A percentile compares a stretch with the other conserved stretches of the same genome.
phyloP scores from a whole-genome alignment of 306 rosid species.

The Dryas drummondii region DNA sequence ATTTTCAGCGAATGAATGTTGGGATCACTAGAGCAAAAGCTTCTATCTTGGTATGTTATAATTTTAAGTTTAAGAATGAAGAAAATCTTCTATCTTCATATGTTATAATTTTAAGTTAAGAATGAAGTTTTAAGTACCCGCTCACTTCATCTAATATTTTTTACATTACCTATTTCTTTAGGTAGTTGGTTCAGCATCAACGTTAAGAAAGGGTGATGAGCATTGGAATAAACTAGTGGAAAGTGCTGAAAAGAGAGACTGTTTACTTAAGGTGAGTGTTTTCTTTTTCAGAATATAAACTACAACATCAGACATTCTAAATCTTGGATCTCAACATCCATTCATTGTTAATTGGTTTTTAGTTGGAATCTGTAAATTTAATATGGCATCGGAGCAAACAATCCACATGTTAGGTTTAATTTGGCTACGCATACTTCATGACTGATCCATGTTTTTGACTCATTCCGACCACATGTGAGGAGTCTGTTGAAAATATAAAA shows the following conservation, averaged over 20 bases:
- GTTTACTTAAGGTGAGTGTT: slow-evolving; percentile 59
- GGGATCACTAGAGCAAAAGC: slow-evolving; percentile 97
- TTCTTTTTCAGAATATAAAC: not conserved
- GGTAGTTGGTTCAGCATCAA: slow-evolving; percentile 96
- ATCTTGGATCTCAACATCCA: not conserved
- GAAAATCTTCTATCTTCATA: slow-evolving; percentile 84
- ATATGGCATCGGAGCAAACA: no score
- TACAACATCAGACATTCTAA: not conserved
- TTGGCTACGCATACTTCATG: not conserved
- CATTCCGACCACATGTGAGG: not conserved
- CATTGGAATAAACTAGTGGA: slow-evolving; percentile 85
- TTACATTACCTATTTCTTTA: slow-evolving; percentile 23
- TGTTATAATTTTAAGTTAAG: slow-evolving; percentile 25
- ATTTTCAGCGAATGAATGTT: slow-evolving; percentile 82
- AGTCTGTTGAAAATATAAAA: not conserved
- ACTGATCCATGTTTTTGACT: not conserved
- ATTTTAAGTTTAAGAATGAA: not conserved
- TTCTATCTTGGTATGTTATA: slow-evolving; percentile 68
- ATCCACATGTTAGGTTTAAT: not conserved
- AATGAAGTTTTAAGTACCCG: not conserved
- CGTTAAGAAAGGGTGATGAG: slow-evolving; percentile 52
- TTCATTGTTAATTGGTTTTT: no score
- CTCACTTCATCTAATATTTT: slow-evolving; percentile 14
- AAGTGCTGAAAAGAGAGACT: slow-evolving; percentile 66
- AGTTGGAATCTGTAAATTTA: no score